Evolutionary conservation across 495 filamentous ascomycete species (phyloP).

Genomic region (Daldinia decipiens): DNA sequence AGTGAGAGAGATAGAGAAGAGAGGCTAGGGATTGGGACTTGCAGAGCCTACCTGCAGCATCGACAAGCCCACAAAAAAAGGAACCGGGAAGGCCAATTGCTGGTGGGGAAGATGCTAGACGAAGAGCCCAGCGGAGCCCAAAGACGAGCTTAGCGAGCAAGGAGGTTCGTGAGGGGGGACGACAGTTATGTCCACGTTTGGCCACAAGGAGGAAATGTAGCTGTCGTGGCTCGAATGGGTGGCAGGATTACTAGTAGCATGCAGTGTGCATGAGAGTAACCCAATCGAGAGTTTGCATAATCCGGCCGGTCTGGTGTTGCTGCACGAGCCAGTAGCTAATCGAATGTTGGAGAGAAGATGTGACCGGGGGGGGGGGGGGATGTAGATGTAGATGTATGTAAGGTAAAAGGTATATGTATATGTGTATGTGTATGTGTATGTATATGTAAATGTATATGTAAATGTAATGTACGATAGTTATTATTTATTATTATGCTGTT

Average conservation of each 20-base stretch:
- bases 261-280: constrained; percentile 61
- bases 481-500: constrained; percentile 1
- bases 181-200: constrained; percentile 47
- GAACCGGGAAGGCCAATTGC: constrained; percentile 41
- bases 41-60: constrained; percentile 34
- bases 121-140: constrained; percentile 46
- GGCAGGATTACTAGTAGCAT: constrained; percentile 60
- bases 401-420: not conserved
- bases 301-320: constrained; percentile 49
- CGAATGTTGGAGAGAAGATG: constrained; percentile 26
- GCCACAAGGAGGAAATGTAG: constrained; percentile 44
- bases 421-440: not conserved
- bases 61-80: constrained; percentile 30
- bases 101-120: constrained; percentile 30
- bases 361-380: not conserved
- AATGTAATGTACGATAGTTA: not conserved
- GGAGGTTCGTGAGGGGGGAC: constrained; percentile 36
- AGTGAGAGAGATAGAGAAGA: not conserved
- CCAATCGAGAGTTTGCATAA: constrained; percentile 60
- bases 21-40: constrained; percentile 15
- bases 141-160: constrained; percentile 43
- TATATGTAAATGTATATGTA: no score
- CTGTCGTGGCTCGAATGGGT: constrained; percentile 72
- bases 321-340: constrained; percentile 41
- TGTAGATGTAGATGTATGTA: constrained; percentile 24